These are phyloP conservation scores for Balamuthia mandrillaris DNA, from an alignment of 208 protist genomes.

Conservation along the genomic window DNA sequence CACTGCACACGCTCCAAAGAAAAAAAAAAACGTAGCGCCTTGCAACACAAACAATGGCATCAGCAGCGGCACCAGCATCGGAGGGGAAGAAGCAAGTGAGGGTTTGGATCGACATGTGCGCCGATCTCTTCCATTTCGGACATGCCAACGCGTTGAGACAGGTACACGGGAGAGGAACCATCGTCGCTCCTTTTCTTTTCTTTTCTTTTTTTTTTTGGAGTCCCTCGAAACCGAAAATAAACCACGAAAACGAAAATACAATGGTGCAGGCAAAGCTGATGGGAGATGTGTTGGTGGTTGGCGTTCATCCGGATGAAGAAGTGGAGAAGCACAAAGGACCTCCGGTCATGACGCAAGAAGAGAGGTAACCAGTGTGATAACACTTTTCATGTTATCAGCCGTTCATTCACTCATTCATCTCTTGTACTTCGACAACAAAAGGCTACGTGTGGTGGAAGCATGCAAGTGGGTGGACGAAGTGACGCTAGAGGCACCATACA, in stretches of 20 bases:
- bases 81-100: slow-evolving; percentile 50
- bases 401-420: background rate
- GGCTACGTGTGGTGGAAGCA: slow-evolving; percentile 79
- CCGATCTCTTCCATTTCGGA: slow-evolving; percentile 95
- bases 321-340: slow-evolving; percentile 91
- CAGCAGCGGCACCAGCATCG: no score
- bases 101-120: slow-evolving; percentile 94
- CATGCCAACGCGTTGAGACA: slow-evolving; percentile 66
- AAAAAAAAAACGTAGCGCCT: no score
- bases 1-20: no score
- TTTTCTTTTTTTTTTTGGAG: no score
- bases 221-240: no score
- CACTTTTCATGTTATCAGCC: no score
- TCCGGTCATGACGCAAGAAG: slow-evolving; percentile 92
- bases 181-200: no score
- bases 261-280: slow-evolving; percentile 76
- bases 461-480: slow-evolving; percentile 98
- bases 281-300: slow-evolving; percentile 91
- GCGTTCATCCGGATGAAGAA: slow-evolving; percentile 93
- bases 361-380: no score
- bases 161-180: no score
- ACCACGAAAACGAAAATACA: background rate
- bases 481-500: slow-evolving; percentile 90
- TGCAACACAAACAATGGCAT: no score
- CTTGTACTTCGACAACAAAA: background rate